These are phyloP conservation scores for Coemansia sp. DNA, from an alignment of 192 early-diverging fungal genomes.

Conservation along the genomic window DNA sequence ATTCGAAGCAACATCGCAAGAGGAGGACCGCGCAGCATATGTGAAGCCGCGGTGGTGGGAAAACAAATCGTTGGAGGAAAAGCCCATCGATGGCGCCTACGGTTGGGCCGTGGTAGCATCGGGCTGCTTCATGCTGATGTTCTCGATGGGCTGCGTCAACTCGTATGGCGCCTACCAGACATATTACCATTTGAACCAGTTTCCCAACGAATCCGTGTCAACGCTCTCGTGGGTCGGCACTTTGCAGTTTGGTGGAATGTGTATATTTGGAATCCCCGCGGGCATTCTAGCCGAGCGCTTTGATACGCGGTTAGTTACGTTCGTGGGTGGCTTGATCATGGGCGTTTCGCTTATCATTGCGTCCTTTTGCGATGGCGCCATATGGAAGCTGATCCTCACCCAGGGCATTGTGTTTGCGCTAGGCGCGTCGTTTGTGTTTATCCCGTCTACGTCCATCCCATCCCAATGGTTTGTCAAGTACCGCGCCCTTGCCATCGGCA, in stretches of 20 bases:
- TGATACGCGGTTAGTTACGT: slow-evolving; percentile 53
- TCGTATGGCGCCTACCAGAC: slow-evolving; percentile 60
- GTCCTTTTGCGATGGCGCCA: slow-evolving; percentile 57
- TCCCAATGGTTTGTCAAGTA: slow-evolving; percentile 60
- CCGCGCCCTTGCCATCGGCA: slow-evolving; percentile 56
- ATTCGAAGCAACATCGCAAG: background rate
- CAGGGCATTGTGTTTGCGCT: slow-evolving; percentile 61
- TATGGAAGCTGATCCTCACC: slow-evolving; percentile 65
- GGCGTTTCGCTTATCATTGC: slow-evolving; percentile 53
- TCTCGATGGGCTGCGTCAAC: slow-evolving; percentile 60
- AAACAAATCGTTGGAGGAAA: slow-evolving; percentile 34
- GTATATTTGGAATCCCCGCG: slow-evolving; percentile 42
- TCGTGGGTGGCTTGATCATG: slow-evolving; percentile 59
- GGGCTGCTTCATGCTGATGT: slow-evolving; percentile 53
- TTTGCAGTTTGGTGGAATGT: slow-evolving; percentile 57
- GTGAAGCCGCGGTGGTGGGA: slow-evolving; percentile 41
- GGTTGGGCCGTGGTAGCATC: slow-evolving; percentile 60
- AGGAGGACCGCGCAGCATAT: background rate
- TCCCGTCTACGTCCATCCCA: slow-evolving; percentile 58
- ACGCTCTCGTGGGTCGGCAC: slow-evolving; percentile 59
- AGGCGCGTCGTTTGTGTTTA: slow-evolving; percentile 54
- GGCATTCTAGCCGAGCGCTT: slow-evolving; percentile 59
- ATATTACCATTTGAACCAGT: slow-evolving; percentile 37
- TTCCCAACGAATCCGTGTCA: slow-evolving; percentile 43
- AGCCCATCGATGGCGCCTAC: slow-evolving; percentile 42